Base-by-base conservation (phyloP, 2,329 filamentous ascomycete genomes). In the Westerdykella sp. region DNA sequence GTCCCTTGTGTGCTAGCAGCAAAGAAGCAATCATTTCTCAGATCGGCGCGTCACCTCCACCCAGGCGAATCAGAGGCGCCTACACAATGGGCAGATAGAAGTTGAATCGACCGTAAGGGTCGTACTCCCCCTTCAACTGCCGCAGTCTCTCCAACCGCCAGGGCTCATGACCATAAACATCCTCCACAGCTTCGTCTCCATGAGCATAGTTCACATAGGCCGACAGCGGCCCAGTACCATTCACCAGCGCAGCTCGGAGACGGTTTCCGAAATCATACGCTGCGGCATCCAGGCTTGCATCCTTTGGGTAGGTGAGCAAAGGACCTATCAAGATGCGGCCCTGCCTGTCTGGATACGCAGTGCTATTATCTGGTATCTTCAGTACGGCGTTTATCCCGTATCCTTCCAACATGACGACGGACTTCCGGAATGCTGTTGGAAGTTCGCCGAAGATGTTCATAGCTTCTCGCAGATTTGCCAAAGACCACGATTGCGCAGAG, bases 171-270 rank as follows among this genome's bases (percentile, higher is more conserved):
- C 64, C 66, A 44, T 68, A 69, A 12, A 64, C 13, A 0, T 47
- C 51, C 44, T 63, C 53, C 3, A 57, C 41, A 16, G 50, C 50
- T 32, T 65, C 61, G n/a, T 59, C 55, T 1, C 56, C 57, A 14
- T 46, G 47, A 2, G 56, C 56, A 43, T 67, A 68, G 40, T 68
- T 66, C 6, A 66, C 52, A 43, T 68, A 68, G 4, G 56, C 51
- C 6, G 37, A 39, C 15, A 49, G 23, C 2, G 36, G 42, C 0
- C 43, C 49, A 11, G 46, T 49, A 2, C 48, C 50, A 11, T 51
- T 21, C 1, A 51, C 34, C 30, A 57, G 39, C 9, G 45, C 30
- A 5, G 39, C 37, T 13, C 54, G 34, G 0, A 58, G 41, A 22
- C 45, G 35, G 2, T 49, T 44, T 15, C 48, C 46, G 37, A 50